phyloP scores from a whole-genome alignment of 352 stramenopile genomes.

The Blastocystis hominis region DNA sequence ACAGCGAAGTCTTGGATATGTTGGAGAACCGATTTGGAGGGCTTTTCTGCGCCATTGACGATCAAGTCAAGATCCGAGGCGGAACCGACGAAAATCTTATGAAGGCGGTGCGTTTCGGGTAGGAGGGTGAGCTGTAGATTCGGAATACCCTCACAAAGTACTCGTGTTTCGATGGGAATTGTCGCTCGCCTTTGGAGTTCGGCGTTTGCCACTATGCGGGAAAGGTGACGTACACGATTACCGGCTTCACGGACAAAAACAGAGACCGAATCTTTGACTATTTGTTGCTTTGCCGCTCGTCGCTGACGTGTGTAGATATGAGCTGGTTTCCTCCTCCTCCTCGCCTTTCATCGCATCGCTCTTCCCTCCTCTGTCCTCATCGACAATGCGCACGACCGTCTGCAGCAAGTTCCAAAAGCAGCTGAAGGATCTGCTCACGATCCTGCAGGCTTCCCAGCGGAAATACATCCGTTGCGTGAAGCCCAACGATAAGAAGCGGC shows the following conservation, averaged over 20 bases:
- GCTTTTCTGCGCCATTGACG: conserved; percentile 18
- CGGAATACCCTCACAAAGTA: conserved; percentile 37
- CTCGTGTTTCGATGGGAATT: conserved; percentile 40
- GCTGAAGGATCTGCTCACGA: conserved; percentile 79
- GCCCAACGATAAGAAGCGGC: conserved; percentile 86
- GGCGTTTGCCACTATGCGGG: conserved; percentile 88
- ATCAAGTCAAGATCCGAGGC: conserved; percentile 35
- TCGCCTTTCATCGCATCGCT: conserved; percentile 59
- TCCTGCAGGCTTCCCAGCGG: conserved; percentile 81
- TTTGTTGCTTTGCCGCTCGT: conserved; percentile 66
- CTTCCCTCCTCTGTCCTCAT: conserved; percentile 14
- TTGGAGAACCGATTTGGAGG: conserved; percentile 39
- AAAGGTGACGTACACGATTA: conserved; percentile 81
- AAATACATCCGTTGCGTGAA: conserved; percentile 98
- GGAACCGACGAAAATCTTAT: conserved; percentile 23
- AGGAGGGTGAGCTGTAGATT: background rate
- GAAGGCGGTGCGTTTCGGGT: background rate
- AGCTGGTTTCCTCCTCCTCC: conserved; percentile 50
- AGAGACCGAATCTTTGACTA: conserved; percentile 85
- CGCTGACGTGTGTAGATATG: conserved; percentile 53
- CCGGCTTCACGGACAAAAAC: conserved; percentile 90
- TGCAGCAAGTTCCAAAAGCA: conserved; percentile 80
- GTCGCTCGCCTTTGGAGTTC: conserved; percentile 67
- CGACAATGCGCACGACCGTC: conserved; percentile 61
- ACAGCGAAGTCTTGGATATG: conserved; percentile 65